A percentile compares a stretch with the other conserved stretches of the same genome.
These are phyloP conservation scores for Poa pratensis DNA, from an alignment of 176 grass and related monocot genomes.

Conservation along the genomic window DNA sequence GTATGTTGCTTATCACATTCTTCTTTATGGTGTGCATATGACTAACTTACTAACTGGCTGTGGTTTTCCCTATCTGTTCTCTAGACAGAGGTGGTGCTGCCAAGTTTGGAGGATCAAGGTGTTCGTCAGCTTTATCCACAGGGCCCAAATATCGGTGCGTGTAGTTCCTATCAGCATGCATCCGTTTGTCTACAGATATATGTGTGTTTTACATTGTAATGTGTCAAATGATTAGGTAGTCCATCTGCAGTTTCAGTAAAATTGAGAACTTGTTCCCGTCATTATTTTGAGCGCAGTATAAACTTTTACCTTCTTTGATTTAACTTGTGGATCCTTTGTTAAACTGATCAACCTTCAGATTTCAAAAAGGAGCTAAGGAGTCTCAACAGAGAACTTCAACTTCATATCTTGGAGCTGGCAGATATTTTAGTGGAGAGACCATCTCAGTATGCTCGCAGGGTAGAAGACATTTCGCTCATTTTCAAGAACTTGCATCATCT, in stretches of 20 bases:
- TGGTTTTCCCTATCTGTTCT: constrained; percentile 2
- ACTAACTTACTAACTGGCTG: constrained; percentile 7
- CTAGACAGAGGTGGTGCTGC: constrained; percentile 78
- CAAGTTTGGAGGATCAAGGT: constrained; percentile 85
- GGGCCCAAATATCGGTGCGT: constrained; percentile 64
- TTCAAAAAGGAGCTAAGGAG: constrained; percentile 89
- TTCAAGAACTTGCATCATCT: constrained; percentile 91
- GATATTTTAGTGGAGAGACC: constrained; percentile 92
- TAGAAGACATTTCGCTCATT: constrained; percentile 93
- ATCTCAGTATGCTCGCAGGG: constrained; percentile 87
- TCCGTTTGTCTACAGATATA: neutral
- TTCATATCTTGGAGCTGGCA: constrained; percentile 92
- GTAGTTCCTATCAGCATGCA: neutral
- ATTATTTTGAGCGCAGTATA: constrained; percentile 1
- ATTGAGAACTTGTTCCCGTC: neutral
- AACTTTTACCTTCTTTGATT: neutral
- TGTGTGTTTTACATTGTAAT: neutral
- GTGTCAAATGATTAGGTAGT: constrained; percentile 22
- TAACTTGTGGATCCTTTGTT: neutral
- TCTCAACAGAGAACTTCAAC: constrained; percentile 92
- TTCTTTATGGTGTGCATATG: neutral
- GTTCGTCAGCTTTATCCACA: constrained; percentile 84
- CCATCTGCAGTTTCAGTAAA: neutral
- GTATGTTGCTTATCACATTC: constrained; percentile 45
- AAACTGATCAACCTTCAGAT: constrained; percentile 56